A percentile compares a stretch with the other conserved stretches of the same genome.
These are phyloP conservation scores for Rosa lucieae DNA, from an alignment of 306 rosid species.

Conservation along the genomic window DNA sequence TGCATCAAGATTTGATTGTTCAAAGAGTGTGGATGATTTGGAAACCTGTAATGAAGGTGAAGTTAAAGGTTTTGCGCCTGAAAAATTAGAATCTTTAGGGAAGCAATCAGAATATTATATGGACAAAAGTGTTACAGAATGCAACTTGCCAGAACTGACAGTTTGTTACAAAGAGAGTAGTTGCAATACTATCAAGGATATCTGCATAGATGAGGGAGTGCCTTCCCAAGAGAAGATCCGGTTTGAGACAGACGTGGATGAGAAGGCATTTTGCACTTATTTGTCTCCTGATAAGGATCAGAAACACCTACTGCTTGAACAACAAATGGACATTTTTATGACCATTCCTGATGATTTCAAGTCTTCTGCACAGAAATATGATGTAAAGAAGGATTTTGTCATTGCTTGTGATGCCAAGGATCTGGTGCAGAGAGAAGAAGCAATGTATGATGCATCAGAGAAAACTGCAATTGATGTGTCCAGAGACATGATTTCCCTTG, in stretches of 20 bases:
- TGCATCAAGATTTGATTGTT: constrained; percentile 27
- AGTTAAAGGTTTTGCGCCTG: constrained; percentile 25
- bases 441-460: constrained; percentile 19
- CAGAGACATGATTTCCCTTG: constrained; percentile 22
- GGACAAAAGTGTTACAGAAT: constrained; percentile 60
- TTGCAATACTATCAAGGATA: constrained; percentile 69
- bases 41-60: constrained; percentile 24
- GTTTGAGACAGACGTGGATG: constrained; percentile 38
- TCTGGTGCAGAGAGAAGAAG: constrained; percentile 24
- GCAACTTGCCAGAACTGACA: constrained; percentile 53
- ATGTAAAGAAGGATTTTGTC: constrained; percentile 33
- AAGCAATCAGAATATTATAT: constrained; percentile 37
- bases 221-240: constrained; percentile 44
- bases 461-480: constrained; percentile 28
- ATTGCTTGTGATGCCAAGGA: constrained; percentile 32
- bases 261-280: constrained; percentile 34
- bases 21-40: constrained; percentile 22
- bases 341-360: constrained; percentile 19
- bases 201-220: constrained; percentile 74
- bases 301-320: constrained; percentile 26
- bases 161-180: constrained; percentile 57
- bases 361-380: constrained; percentile 20
- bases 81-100: constrained; percentile 33
- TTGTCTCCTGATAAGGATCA: constrained; percentile 26
- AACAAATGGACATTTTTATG: constrained; percentile 27